Conservation (phyloP, 2,329 filamentous ascomycete genomes). For the Rutstroemia sp. region DNA sequence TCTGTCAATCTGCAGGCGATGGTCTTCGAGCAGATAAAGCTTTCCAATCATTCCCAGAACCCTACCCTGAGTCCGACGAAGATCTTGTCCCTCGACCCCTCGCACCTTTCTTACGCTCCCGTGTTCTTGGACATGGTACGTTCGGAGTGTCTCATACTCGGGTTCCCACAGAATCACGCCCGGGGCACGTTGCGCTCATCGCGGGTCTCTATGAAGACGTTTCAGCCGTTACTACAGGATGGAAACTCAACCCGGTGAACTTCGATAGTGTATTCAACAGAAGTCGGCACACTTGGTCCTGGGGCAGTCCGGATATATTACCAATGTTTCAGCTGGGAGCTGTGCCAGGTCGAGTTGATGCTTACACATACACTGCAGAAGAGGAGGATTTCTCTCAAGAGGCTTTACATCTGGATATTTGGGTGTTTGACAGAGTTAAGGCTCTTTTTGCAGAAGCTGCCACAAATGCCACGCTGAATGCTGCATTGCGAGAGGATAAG, state of each 20-base stretch:
- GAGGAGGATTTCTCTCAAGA: conserved; percentile 85
- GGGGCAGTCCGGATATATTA: conserved; percentile 95
- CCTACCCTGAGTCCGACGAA: conserved; percentile 59
- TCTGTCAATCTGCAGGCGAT: conserved; percentile 50
- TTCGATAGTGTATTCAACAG: conserved; percentile 99
- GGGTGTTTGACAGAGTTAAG: conserved; percentile 95
- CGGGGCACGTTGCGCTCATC: conserved; percentile 93
- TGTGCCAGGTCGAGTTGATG: conserved; percentile 76
- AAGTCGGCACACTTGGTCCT: conserved; percentile 96
- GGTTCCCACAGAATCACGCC: conserved; percentile 92
- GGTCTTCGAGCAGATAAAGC: conserved; percentile 96
- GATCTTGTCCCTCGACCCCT: conserved; percentile 70
- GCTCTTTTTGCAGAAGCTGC: conserved; percentile 75
- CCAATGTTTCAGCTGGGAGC: conserved; percentile 97
- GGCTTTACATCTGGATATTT: conserved; percentile 74
- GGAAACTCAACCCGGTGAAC: conserved; percentile 97
- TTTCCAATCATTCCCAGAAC: conserved; percentile 87
- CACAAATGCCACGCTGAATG: conserved; percentile 67
- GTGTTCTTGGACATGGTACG: conserved; percentile 81
- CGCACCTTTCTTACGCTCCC: conserved; percentile 84
- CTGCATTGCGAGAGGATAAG: conserved; percentile 71
- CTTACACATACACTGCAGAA: conserved; percentile 76
- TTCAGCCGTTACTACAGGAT: conserved; percentile 91
- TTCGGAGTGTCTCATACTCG: conserved; percentile 97
- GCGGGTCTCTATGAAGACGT: conserved; percentile 97